These are phyloP conservation scores for Hypoxylon sp. DNA, from an alignment of 2,329 filamentous ascomycete species.

Conservation along the genomic window DNA sequence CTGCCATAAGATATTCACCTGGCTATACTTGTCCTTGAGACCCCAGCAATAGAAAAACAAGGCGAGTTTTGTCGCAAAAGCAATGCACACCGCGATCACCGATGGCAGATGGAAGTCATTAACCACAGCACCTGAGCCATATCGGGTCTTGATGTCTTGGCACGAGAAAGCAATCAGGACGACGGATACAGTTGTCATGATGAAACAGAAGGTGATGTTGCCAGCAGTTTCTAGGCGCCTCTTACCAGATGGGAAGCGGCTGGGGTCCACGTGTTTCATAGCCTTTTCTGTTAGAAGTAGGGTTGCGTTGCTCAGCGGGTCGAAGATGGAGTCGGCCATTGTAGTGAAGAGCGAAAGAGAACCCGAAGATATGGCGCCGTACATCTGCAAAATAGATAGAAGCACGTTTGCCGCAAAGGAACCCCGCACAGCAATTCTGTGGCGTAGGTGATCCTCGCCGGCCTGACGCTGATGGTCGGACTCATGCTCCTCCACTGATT, in stretches of 20 bases:
- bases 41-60: constrained; percentile 95
- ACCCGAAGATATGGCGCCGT: constrained; percentile 86
- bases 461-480: constrained; percentile 85
- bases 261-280: constrained; percentile 86
- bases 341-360: constrained; percentile 98
- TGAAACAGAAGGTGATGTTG: constrained; percentile 95
- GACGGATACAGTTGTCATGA: constrained; percentile 93
- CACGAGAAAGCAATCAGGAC: constrained; percentile 92
- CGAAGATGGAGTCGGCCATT: constrained; percentile 95
- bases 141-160: constrained; percentile 73
- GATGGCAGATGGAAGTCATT: constrained; percentile 84
- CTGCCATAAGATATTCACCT: constrained; percentile 93
- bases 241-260: constrained; percentile 91
- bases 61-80: constrained; percentile 85
- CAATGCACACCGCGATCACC: constrained; percentile 85
- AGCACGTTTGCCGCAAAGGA: constrained; percentile 85
- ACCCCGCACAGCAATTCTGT: constrained; percentile 75
- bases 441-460: constrained; percentile 84
- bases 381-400: constrained; percentile 86
- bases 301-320: constrained; percentile 89
- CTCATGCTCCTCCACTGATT: constrained; percentile 92
- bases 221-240: constrained; percentile 94
- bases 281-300: constrained; percentile 90
- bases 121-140: constrained; percentile 60
- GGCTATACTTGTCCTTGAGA: constrained; percentile 89